Evolutionary conservation across 495 filamentous ascomycete genomes (phyloP), one percentile per base, ranked within the genome.

Genomic region (Xylaria curta): DNA sequence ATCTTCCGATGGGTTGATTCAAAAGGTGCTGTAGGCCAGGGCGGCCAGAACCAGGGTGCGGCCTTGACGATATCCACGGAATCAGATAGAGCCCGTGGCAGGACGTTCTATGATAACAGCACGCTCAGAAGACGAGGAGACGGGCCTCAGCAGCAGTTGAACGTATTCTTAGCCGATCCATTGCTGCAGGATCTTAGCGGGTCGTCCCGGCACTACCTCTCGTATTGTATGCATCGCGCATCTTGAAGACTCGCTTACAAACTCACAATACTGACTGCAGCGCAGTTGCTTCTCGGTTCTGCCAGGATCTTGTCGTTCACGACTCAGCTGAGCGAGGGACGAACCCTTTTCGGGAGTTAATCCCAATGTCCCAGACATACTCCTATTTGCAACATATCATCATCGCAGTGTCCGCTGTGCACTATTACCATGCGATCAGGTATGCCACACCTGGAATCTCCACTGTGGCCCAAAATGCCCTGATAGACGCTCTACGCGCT

Each of bases 331-430:
- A 81, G 26, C 73, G 74, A 8, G 76, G 76, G 38, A 75, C 69
- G 46, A 89, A 89, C 59, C 87, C 87, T 0, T 87, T 89, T 66
- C 80, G 87, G 36, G 80, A 77, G 33, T 73, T 89, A 21, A 78
- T 88, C 6, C 78, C 85, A 0, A 81, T 88, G n/a, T 81, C 84
- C 1, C 63, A 81, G 31, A 68, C 77, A 19, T 82, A 86, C 44
- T 69, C 77, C n/a, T 83, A 82, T 60, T 79, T 90, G 24, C 76
- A 84, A 26, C 82, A 85, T 65, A 81, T 87, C 28, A 78, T 90
- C 58, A 72, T 88, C 38, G 87, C 87, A 21, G 85, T 86, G 28
- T 85, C 87, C 0, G 87, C 88, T 13, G 82, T 88, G 44, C 88
- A 90, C 58, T 81, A 83, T 46, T 84, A 81, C n/a, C 85, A 79